Evolutionary conservation across 2,329 filamentous ascomycete species (phyloP), one percentile per base, ranked within the genome.

Genomic region (Cercospora sp.): DNA sequence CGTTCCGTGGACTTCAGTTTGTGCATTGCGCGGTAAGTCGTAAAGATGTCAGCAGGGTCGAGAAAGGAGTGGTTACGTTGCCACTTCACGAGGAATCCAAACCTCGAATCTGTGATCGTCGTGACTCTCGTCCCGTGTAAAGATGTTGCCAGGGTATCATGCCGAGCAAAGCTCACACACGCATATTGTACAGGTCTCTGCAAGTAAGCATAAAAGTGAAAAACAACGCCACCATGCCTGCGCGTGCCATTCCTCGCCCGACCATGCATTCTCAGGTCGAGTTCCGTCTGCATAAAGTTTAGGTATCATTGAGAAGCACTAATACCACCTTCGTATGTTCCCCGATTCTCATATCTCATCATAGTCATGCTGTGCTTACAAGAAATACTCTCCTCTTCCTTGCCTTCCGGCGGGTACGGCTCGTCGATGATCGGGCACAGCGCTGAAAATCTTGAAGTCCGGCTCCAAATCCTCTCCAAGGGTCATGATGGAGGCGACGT

Each of bases 361-460:
- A 20, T 40, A 5, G n/a, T 61, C 64, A 16, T 61, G 13, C 28
- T 28, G n/a, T 28, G 18, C 36, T 73, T 79, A 85, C 76, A 85
- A 77, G 73, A 85, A 85, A 75, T 85, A 85, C 74, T 85, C 83
- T 60, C 83, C 83, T 12, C 82, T 78, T 20, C 81, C 81, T 48
- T 82, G 81, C 60, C 83, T 76, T 18, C 83, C 91, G 10, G 90
- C 88, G 2, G 92, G 92, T 8, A 94, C 90, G 65, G 93, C 91
- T 69, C 93, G 86, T 79, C 91, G 87, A 73, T 95, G 90, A 75
- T 95, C 92, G 0, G 93, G 92, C n/a, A 96, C 92, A 33, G 92
- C 92, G 31, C 89, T 90, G 83, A 96, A 96, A 76, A 96, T 95
- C 79, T 90, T 95, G 83, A 99, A 99, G 75, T 91, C 92, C 33